A percentile compares a stretch with the other conserved stretches of the same genome.
Evolutionary conservation across 805 yeast species (phyloP).

Genomic region (Zygosaccharomyces pseudorouxii): DNA sequence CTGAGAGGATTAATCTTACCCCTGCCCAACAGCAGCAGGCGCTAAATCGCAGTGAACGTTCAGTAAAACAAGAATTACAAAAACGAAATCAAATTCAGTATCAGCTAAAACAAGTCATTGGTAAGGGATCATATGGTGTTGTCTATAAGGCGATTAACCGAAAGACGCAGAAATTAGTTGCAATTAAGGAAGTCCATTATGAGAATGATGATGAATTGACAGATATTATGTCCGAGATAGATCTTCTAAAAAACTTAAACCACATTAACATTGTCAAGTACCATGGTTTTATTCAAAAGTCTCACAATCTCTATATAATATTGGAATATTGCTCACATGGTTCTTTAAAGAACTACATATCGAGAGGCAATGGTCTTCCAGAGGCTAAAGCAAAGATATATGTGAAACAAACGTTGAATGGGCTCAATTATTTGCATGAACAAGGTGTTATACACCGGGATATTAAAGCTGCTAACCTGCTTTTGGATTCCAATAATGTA

Average conservation of each 20-base stretch:
- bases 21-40: slow-evolving; percentile 23
- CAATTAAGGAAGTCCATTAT: slow-evolving; percentile 72
- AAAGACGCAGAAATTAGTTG: slow-evolving; percentile 63
- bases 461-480: slow-evolving; percentile 87
- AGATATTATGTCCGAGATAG: slow-evolving; percentile 57
- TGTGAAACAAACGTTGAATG: slow-evolving; percentile 65
- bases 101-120: slow-evolving; percentile 59
- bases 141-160: slow-evolving; percentile 74
- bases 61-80: slow-evolving; percentile 5
- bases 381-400: slow-evolving; percentile 60
- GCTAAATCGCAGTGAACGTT: slow-evolving; percentile 12
- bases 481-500: slow-evolving; percentile 62
- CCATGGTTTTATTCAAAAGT: slow-evolving; percentile 78
- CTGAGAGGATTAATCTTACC: slow-evolving; percentile 21
- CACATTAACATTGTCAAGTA: slow-evolving; percentile 91
- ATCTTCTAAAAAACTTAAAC: slow-evolving; percentile 66
- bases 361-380: slow-evolving; percentile 39
- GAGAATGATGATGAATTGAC: slow-evolving; percentile 70
- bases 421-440: slow-evolving; percentile 65
- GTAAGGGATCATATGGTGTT: slow-evolving; percentile 87
- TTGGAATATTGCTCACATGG: slow-evolving; percentile 68
- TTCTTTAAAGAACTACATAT: slow-evolving; percentile 46
- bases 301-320: slow-evolving; percentile 68
- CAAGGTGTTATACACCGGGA: slow-evolving; percentile 87
- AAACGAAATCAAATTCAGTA: slow-evolving; percentile 39